phyloP scores from a whole-genome alignment of 352 stramenopile species.

The Plasmopara halstedii region DNA sequence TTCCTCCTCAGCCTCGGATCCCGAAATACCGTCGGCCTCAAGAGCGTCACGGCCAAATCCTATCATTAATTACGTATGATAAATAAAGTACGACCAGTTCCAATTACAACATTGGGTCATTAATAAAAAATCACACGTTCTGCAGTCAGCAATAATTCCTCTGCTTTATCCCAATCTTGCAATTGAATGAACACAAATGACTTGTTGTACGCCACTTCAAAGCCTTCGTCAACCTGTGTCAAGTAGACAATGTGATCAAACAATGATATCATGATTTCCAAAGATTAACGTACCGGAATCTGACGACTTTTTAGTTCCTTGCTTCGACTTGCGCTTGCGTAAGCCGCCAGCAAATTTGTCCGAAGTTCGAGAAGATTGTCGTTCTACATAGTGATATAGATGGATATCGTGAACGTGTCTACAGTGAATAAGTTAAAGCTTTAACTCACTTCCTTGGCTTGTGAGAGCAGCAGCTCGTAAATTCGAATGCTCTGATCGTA shows the following conservation, averaged over 20 bases:
- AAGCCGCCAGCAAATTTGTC: slow-evolving; percentile 70
- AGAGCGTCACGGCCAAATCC: slow-evolving; percentile 62
- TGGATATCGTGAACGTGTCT: background rate
- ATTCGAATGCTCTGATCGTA: slow-evolving; percentile 61
- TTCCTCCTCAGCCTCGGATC: slow-evolving; percentile 63
- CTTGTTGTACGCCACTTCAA: slow-evolving; percentile 81
- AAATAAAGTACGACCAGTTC: too few species aligned
- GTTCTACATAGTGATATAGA: slow-evolving; percentile 11
- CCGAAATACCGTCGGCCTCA: slow-evolving; percentile 38
- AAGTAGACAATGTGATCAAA: background rate
- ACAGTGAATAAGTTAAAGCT: background rate
- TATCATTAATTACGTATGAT: slow-evolving; percentile 19
- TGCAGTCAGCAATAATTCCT: slow-evolving; percentile 39
- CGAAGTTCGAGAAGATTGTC: slow-evolving; percentile 75
- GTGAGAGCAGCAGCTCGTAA: slow-evolving; percentile 61
- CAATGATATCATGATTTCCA: background rate
- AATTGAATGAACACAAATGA: slow-evolving; percentile 71
- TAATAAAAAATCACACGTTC: slow-evolving; percentile 38
- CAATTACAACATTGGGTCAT: too few species aligned
- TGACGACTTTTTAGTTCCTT: slow-evolving; percentile 42
- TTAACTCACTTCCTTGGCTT: slow-evolving; percentile 24
- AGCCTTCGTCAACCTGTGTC: slow-evolving; percentile 56
- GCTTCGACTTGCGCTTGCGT: slow-evolving; percentile 49
- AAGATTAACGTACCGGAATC: slow-evolving; percentile 30
- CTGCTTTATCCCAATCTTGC: slow-evolving; percentile 40